Percentiles rank a stretch among this genome's conserved stretches.
Conservation (phyloP, 805 yeast genomes). For the Nakazawaea anatomiae region DNA sequence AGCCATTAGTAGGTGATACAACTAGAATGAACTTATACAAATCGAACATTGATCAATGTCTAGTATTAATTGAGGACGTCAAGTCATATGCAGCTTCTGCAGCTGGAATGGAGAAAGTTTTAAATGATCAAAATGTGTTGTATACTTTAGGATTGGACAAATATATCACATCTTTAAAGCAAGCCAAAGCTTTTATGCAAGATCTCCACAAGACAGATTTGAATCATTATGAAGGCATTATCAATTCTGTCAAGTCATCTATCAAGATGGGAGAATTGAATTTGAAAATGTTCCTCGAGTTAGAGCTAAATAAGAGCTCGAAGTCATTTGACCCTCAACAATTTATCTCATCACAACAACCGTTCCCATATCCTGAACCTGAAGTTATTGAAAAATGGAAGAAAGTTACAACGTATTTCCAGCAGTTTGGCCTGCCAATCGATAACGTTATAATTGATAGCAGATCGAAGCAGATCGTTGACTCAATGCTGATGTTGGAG, state of each 20-base stretch:
- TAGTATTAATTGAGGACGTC: conserved; percentile 38
- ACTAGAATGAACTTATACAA: conserved; percentile 49
- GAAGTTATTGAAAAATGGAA: conserved; percentile 28
- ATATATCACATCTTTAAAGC: conserved; percentile 25
- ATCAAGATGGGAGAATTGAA: conserved; percentile 53
- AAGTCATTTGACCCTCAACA: conserved; percentile 40
- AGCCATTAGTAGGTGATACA: conserved; percentile 66
- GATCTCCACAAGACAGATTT: conserved; percentile 34
- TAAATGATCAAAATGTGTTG: conserved; percentile 14
- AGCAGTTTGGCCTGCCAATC: conserved; percentile 20
- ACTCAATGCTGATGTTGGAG: conserved; percentile 39
- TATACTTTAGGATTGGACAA: conserved; percentile 28
- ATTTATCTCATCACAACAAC: conserved; percentile 30
- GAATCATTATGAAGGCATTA: conserved; percentile 60
- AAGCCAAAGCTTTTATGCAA: conserved; percentile 40
- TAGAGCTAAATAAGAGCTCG: conserved; percentile 32
- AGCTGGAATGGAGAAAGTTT: conserved; percentile 31
- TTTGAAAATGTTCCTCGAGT: conserved; percentile 42
- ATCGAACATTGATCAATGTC: conserved; percentile 49
- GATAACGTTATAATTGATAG: conserved; percentile 33
- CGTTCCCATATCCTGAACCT: conserved; percentile 34
- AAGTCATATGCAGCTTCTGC: conserved; percentile 43
- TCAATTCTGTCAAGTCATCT: conserved; percentile 50
- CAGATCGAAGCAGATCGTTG: conserved; percentile 34
- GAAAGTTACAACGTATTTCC: conserved; percentile 43